Evolutionary conservation across 1,284 basidiomycete species (phyloP).

Genomic region (Leccinum pachyderme): DNA sequence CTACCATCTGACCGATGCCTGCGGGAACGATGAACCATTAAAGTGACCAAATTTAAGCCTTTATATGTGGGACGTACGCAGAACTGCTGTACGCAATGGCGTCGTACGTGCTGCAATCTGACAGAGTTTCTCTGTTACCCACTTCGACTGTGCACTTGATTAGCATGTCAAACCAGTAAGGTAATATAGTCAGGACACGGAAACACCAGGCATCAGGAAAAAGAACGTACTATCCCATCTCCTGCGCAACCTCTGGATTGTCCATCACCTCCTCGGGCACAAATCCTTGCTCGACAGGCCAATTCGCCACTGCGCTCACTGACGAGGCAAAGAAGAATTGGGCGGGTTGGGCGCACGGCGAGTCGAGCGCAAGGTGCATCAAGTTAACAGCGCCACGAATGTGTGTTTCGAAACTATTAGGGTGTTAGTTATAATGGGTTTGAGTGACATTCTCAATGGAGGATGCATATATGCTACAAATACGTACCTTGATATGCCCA

Average conservation of each 20-base stretch:
- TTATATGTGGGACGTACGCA: slow-evolving; percentile 25
- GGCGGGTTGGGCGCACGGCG: slow-evolving; percentile 36
- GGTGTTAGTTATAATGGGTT: neutral
- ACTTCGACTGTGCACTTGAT: slow-evolving; percentile 41
- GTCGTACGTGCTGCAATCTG: slow-evolving; percentile 37
- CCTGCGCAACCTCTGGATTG: slow-evolving; percentile 38
- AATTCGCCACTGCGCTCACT: slow-evolving; percentile 40
- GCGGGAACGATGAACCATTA: neutral
- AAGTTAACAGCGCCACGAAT: slow-evolving; percentile 52
- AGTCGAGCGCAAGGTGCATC: slow-evolving; percentile 50
- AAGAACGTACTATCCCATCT: slow-evolving; percentile 49
- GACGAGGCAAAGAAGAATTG: slow-evolving; percentile 60
- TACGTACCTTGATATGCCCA: slow-evolving; percentile 43
- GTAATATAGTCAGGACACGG: neutral
- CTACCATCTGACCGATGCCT: slow-evolving; percentile 52
- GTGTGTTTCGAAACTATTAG: slow-evolving; percentile 40
- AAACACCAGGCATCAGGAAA: neutral
- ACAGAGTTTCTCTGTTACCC: slow-evolving; percentile 60
- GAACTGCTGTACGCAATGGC: slow-evolving; percentile 38
- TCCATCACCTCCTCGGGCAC: slow-evolving; percentile 40
- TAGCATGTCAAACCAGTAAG: neutral
- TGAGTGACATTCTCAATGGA: neutral
- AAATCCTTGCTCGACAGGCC: slow-evolving; percentile 22
- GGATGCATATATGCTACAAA: neutral
- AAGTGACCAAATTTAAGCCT: neutral